Evolutionary conservation across 441 rosid genomes (phyloP).

Genomic region (Cnidoscolus chayamansa): DNA sequence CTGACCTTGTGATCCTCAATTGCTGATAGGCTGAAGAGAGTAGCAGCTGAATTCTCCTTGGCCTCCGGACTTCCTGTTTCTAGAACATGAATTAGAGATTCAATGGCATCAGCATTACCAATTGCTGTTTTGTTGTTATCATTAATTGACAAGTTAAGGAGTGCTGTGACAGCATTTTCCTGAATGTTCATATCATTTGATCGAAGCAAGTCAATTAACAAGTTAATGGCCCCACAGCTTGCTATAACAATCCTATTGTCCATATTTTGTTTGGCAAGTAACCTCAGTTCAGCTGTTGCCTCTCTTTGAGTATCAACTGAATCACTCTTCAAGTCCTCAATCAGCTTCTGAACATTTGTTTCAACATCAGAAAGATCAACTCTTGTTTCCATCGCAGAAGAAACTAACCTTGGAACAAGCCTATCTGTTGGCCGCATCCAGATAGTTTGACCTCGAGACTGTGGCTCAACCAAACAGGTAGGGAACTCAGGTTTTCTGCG

Average conservation of each 20-base stretch:
- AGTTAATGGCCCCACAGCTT: conserved; percentile 54
- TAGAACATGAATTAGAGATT: conserved; percentile 72
- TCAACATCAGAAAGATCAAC: conserved; percentile 75
- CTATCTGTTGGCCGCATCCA: conserved; percentile 78
- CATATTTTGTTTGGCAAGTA: conserved; percentile 70
- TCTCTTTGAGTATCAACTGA: conserved; percentile 58
- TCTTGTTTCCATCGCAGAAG: conserved; percentile 57
- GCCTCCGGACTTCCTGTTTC: conserved; percentile 77
- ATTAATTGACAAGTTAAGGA: conserved; percentile 81
- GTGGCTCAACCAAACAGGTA: conserved; percentile 49
- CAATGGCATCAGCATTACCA: conserved; percentile 65
- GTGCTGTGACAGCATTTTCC: conserved; percentile 82
- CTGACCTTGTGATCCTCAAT: conserved; percentile 71
- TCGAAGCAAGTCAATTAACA: conserved; percentile 54
- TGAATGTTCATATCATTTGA: conserved; percentile 55
- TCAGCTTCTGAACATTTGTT: conserved; percentile 54
- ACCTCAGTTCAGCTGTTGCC: conserved; percentile 52
- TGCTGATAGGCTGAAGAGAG: conserved; percentile 79
- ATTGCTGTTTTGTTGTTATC: conserved; percentile 76
- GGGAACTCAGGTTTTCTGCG: conserved; percentile 55
- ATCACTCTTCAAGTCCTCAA: conserved; percentile 59
- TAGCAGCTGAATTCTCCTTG: conserved; percentile 80
- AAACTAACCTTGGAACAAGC: conserved; percentile 59
- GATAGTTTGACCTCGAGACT: conserved; percentile 49
- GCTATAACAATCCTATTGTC: conserved; percentile 82